Evolutionary conservation across 2,329 filamentous ascomycete genomes (phyloP).

Genomic region (Fusarium sp.): DNA sequence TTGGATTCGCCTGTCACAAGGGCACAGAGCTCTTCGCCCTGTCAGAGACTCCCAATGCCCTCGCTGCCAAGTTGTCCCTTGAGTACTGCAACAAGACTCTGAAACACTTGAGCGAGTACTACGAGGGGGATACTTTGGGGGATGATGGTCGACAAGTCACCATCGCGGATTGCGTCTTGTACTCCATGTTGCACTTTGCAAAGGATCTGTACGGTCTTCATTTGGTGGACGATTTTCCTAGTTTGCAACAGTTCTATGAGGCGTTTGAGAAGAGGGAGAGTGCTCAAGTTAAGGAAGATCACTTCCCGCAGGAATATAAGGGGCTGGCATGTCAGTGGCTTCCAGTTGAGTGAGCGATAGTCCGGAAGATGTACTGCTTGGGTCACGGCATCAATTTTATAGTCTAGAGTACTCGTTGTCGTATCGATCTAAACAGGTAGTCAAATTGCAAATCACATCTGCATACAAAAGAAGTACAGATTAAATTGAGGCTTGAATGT

Average conservation of each 20-base stretch:
- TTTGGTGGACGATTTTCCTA: slow-evolving; percentile 9
- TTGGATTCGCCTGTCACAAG: slow-evolving; percentile 35
- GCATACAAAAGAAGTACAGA: background rate
- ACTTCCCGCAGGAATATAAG: slow-evolving; percentile 22
- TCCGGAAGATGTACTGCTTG: background rate
- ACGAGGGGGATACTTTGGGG: background rate
- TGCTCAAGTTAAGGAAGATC: slow-evolving; percentile 6
- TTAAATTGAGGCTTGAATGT: background rate
- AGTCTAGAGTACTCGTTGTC: background rate
- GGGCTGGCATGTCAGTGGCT: slow-evolving; percentile 29
- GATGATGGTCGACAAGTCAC: background rate
- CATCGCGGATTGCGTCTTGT: slow-evolving; percentile 35
- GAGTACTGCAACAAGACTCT: slow-evolving; percentile 23
- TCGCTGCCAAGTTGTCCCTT: slow-evolving; percentile 4
- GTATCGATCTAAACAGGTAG: background rate
- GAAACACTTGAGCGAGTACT: slow-evolving; percentile 21
- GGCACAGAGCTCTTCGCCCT: slow-evolving; percentile 10
- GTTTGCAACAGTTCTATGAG: slow-evolving; percentile 18
- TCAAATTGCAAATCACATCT: background rate
- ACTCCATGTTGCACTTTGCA: slow-evolving; percentile 28
- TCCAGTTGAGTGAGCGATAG: slow-evolving; percentile 2
- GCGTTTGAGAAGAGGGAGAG: slow-evolving; percentile 24
- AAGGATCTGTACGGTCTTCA: slow-evolving; percentile 26
- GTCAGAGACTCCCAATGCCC: slow-evolving; percentile 6
- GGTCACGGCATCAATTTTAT: background rate